Percentiles rank a stretch among this genome's conserved stretches.
Conservation (phyloP, 352 stramenopile species). For the Pythium aristosporum region DNA sequence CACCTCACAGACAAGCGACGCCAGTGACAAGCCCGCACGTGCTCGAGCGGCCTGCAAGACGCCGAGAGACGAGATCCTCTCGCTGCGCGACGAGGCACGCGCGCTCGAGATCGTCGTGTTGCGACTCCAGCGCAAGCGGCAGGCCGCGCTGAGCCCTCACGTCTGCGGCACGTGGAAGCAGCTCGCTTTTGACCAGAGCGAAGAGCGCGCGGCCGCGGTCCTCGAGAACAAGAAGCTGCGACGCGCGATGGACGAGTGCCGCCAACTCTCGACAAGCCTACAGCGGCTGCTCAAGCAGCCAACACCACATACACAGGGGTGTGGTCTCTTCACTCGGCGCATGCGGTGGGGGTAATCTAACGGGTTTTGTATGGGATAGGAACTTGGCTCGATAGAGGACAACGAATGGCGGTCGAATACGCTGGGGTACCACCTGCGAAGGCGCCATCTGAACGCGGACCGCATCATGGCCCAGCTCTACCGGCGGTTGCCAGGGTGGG, state of each 20-base stretch:
- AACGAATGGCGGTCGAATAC: constrained; percentile 22
- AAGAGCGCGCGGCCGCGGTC: not conserved
- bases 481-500: constrained; percentile 6
- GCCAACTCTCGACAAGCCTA: constrained; percentile 5
- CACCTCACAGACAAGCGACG: not conserved
- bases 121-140: constrained; percentile 11
- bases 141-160: constrained; percentile 26
- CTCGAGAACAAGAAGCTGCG: constrained; percentile 22
- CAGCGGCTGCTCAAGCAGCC: constrained; percentile 1
- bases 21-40: not conserved
- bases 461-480: constrained; percentile 23
- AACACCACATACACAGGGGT: not conserved
- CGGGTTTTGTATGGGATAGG: not conserved
- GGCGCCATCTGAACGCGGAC: constrained; percentile 18
- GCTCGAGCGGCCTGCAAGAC: not conserved
- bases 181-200: constrained; percentile 14
- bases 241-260: constrained; percentile 12
- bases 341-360: too few species aligned
- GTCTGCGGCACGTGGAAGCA: constrained; percentile 8
- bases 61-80: constrained; percentile 12
- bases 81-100: constrained; percentile 4
- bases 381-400: constrained; percentile 16
- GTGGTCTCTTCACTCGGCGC: not conserved
- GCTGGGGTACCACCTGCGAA: constrained; percentile 11
- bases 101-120: constrained; percentile 7